Base-by-base conservation (phyloP, 805 yeast genomes). In the Starmerella apis region DNA sequence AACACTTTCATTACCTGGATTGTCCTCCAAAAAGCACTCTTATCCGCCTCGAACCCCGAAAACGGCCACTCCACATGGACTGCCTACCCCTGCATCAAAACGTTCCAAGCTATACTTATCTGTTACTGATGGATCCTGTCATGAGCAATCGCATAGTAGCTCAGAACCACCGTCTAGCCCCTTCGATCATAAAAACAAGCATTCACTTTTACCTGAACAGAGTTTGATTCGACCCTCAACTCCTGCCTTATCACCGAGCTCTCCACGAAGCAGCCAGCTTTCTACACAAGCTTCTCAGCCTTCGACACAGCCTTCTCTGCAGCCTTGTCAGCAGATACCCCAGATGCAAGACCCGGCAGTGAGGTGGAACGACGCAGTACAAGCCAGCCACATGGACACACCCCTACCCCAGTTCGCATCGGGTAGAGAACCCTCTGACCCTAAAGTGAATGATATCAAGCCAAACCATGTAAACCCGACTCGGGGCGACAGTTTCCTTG, bases 81-180 rank as follows among this genome's bases (percentile, higher is more conserved):
- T 41, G 44, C 44, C 25, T 11, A 41, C 44, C 4, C 44, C 44
- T 3, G 32, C 24, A 16, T 10, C 33, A 16, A 41, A 41, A n/a
- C 42, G 42, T 20, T 11, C 30, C 1, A 37, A 37, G 30, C 16
- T 31, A 7, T 14, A 13, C 14, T 9, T 18, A 14, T 31, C 14
- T 13, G 14, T n/a, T 3, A 13, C 18, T 13, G 14, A 14, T 18
- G 14, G 18, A 31, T 4, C 37, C 16, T 11, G 23, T n/a, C 14
- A n/a, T 4, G 19, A 7, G 37, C 24, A 7, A 27, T 9, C 24
- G 4, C 4, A 20, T 19, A 4, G 28, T 10, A 30, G 3, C 13
- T 5, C 19, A 5, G 42, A 37, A 4, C 30, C 28, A 3, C 30
- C 42, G 3, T 37, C 42, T 5, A 37, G 42, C 42, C 42, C 42